Evolutionary conservation across 495 filamentous ascomycete genomes (phyloP).

Genomic region (Lophium mytilinum): DNA sequence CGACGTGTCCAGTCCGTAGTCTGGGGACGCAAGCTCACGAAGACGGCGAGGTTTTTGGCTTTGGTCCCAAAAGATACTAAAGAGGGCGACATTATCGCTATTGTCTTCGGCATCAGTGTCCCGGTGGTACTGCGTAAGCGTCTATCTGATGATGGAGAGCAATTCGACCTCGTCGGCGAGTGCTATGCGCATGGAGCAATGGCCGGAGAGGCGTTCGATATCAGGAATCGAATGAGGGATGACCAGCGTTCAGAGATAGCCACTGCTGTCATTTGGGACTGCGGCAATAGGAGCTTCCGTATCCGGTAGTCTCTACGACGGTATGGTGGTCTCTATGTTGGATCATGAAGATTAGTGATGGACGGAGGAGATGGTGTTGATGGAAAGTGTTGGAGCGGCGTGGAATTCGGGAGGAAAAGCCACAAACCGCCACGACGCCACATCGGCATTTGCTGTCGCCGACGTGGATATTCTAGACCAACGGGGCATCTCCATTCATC

Average conservation of each 20-base stretch:
- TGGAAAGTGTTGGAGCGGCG: no score
- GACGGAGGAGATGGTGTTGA: no score
- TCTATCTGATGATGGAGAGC: background rate
- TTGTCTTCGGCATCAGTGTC: background rate
- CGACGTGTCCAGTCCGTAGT: background rate
- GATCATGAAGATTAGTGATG: no score
- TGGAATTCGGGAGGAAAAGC: no score
- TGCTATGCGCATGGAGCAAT: background rate
- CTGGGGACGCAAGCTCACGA: conserved; percentile 1
- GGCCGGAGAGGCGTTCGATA: background rate
- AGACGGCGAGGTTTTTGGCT: background rate
- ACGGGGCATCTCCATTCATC: background rate
- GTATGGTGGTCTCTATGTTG: no score
- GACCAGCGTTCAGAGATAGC: no score
- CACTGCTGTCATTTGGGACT: no score
- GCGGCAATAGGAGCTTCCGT: no score
- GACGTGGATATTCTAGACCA: no score
- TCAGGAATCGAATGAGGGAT: background rate
- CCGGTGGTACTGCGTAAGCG: background rate
- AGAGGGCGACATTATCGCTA: background rate
- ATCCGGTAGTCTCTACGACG: no score
- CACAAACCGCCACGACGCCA: no score
- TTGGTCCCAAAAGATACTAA: background rate
- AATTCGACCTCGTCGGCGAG: background rate
- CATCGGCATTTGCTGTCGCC: no score